Conservation (phyloP, 2,329 filamentous ascomycete genomes). For the Onygenales sp. region DNA sequence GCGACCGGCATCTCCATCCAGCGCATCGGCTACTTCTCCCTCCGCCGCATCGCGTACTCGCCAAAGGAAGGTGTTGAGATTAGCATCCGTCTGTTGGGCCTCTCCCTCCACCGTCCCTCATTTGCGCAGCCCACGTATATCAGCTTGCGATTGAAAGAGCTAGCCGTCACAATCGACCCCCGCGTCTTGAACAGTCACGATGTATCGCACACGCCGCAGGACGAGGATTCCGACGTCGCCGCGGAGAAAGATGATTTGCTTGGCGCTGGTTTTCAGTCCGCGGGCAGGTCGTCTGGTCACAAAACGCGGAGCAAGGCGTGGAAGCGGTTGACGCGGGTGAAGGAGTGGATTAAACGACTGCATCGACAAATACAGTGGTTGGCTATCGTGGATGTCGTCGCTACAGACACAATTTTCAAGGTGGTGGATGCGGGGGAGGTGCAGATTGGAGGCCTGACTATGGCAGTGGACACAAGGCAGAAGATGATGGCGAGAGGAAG, state of each 20-base stretch:
- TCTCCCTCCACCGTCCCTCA: slow-evolving; percentile 84
- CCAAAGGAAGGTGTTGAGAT: slow-evolving; percentile 81
- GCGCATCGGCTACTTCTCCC: slow-evolving; percentile 82
- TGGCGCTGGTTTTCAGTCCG: slow-evolving; percentile 4
- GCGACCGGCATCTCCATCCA: slow-evolving; percentile 93
- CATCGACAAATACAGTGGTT: slow-evolving; percentile 85
- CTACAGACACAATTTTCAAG: slow-evolving; percentile 66
- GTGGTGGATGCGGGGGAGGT: slow-evolving; percentile 74
- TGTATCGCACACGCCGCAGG: slow-evolving; percentile 13
- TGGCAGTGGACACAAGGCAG: slow-evolving; percentile 81
- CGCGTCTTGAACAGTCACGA: slow-evolving; percentile 35
- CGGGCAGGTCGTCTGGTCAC: neutral
- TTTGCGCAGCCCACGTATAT: slow-evolving; percentile 97
- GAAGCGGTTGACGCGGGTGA: slow-evolving; percentile 66
- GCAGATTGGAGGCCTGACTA: slow-evolving; percentile 72
- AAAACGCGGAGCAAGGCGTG: slow-evolving; percentile 59
- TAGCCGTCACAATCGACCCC: slow-evolving; percentile 74
- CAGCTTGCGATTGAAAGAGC: slow-evolving; percentile 77
- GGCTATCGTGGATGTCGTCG: slow-evolving; percentile 78
- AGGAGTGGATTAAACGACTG: slow-evolving; percentile 76
- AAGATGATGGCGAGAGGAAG: slow-evolving; percentile 87
- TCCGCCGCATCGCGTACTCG: slow-evolving; percentile 83
- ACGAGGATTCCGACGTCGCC: slow-evolving; percentile 11
- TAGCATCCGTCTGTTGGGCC: slow-evolving; percentile 77
- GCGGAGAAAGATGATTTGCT: slow-evolving; percentile 5